Base-by-base conservation (phyloP, 1,284 basidiomycete species). In the Pseudozyma thailandica region DNA sequence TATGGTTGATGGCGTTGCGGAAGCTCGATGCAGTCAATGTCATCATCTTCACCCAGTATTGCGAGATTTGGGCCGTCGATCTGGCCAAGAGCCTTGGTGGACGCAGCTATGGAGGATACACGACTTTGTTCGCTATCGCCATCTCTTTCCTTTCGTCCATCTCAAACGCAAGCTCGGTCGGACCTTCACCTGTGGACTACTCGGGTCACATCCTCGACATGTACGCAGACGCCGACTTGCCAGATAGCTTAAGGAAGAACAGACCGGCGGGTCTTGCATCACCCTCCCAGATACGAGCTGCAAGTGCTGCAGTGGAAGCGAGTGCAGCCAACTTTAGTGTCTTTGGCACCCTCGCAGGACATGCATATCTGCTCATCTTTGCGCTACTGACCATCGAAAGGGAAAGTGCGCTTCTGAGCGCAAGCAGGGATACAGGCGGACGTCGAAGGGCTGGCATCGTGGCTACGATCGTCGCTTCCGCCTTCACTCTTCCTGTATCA, bases 1-100 rank as follows among this genome's bases (percentile, higher is more conserved):
- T 80, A 9, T 81, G 79, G 79, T 71, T 82, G 35, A 71, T 75
- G 49, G 74, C 79, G 12, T 51, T 81, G n/a, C 58, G 60, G 38
- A 71, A 76, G 27, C 70, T 82, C 12, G 70, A 74, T 16, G 78
- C 79, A 3, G 46, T 50, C 68, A 77, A 64, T 30, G 78, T 80
- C 38, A 54, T 82, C 50, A 72, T 81, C 28, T 82, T 81, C 37
- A 78, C 80, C 5, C 80, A 82, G 55, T 80, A 74, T 61, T 80
- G 80, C 53, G 79, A 82, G 45, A 66, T 82, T 3, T 82, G 80
- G 80, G 77, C 77, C 10, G 62, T 59, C 9, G 80, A 82, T 47
- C 42, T 82, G 18, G 69, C 63, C 16, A 72, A 71, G 27, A 61
- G 66, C 21, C 27, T 70, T 9, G 18, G 46, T 4, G 63, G 61